A percentile compares a stretch with the other conserved stretches of the same genome.
Conservation (phyloP, 768 basidiomycete genomes). For the Russula foetens region DNA sequence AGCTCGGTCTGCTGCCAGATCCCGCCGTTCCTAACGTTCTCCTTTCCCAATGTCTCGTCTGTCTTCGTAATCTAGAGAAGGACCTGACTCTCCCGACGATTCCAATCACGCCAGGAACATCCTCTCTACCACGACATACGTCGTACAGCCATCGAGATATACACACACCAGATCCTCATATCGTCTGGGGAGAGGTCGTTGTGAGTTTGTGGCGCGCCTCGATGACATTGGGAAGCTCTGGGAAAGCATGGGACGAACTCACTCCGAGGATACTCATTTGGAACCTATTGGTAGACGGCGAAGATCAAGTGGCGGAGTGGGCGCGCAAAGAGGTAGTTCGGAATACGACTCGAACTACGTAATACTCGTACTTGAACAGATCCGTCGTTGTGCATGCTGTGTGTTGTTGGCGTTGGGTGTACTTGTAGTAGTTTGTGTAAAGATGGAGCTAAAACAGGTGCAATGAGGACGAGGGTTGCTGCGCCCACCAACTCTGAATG, state of each 20-base stretch:
- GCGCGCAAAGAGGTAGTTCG: conserved; percentile 34
- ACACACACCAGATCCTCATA: conserved; percentile 24
- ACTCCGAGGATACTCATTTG: conserved; percentile 49
- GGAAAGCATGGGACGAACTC: conserved; percentile 41
- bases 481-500: too few species aligned
- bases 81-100: not conserved
- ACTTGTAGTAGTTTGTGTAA: not conserved
- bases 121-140: conserved; percentile 7
- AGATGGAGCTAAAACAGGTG: too few species aligned
- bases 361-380: not conserved
- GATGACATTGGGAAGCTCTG: conserved; percentile 33
- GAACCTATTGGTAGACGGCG: conserved; percentile 36
- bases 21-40: not conserved
- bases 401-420: not conserved
- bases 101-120: not conserved
- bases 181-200: conserved; percentile 43
- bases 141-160: conserved; percentile 28
- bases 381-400: not conserved
- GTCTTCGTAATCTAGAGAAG: conserved; percentile 10
- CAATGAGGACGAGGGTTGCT: too few species aligned
- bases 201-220: conserved; percentile 49
- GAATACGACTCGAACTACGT: conserved; percentile 14
- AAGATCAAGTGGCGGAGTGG: conserved; percentile 44
- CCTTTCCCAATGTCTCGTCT: conserved; percentile 9
- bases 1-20: conserved; percentile 11